Percentiles rank a stretch among this genome's conserved stretches.
Conservation (phyloP, 345 rosid genomes). For the Salix koriyanagi region DNA sequence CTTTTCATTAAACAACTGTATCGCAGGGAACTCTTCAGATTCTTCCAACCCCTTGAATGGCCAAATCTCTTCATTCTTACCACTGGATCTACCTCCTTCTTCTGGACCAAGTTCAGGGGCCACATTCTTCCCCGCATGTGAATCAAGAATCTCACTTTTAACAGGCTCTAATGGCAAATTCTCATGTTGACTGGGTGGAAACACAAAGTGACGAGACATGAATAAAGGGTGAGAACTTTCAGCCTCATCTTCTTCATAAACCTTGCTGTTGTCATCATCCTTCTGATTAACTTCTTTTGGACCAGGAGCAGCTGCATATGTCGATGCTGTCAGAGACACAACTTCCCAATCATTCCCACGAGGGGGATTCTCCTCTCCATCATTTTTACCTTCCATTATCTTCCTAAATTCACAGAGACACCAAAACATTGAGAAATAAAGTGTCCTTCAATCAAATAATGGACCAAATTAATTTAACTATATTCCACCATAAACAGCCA, state of each 20-base stretch:
- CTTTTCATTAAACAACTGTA: constrained; percentile 43
- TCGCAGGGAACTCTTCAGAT: constrained; percentile 53
- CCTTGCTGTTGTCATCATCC: constrained; percentile 36
- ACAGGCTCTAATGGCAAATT: constrained; percentile 44
- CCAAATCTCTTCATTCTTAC: constrained; percentile 56
- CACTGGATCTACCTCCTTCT: constrained; percentile 37
- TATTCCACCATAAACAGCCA: background rate
- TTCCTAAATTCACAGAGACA: constrained; percentile 1
- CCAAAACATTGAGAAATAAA: background rate
- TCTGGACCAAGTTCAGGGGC: constrained; percentile 33
- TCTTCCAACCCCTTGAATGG: constrained; percentile 45
- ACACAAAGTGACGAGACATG: constrained; percentile 76
- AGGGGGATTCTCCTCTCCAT: constrained; percentile 31
- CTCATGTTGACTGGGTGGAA: constrained; percentile 69
- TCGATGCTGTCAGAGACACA: constrained; percentile 83
- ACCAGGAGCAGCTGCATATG: constrained; percentile 91
- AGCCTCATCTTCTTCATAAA: constrained; percentile 31
- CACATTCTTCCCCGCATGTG: constrained; percentile 37
- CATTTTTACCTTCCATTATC: constrained; percentile 57
- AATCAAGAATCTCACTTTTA: constrained; percentile 34
- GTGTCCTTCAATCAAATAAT: background rate
- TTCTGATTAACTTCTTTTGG: constrained; percentile 41
- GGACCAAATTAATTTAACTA: background rate
- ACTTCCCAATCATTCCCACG: constrained; percentile 95
- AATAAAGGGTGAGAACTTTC: constrained; percentile 63